These are phyloP conservation scores for Auriscalpium vulgare DNA, from an alignment of 768 basidiomycete genomes.

Conservation along the genomic window DNA sequence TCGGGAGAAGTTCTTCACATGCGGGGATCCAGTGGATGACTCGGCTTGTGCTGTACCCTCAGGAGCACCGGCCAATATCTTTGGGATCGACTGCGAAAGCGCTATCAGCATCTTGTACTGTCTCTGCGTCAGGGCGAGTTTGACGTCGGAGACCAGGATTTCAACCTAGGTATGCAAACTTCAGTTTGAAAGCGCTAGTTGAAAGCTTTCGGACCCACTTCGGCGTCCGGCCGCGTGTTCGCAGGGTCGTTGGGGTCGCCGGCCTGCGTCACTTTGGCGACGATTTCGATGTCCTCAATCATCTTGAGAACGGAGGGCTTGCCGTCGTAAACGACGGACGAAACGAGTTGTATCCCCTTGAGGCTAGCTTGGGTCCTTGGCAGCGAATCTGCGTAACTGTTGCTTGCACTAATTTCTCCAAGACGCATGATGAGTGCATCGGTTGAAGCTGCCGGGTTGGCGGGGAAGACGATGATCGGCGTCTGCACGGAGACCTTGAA, in stretches of 20 bases:
- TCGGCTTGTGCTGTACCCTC: slow-evolving; percentile 30
- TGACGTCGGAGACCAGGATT: slow-evolving; percentile 76
- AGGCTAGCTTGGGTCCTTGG: slow-evolving; percentile 71
- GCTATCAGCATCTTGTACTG: slow-evolving; percentile 72
- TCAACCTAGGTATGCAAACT: slow-evolving; percentile 38
- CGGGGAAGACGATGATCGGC: slow-evolving; percentile 86
- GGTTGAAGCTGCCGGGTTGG: slow-evolving; percentile 46
- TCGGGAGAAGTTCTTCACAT: slow-evolving; percentile 8
- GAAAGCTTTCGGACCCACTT: slow-evolving; percentile 38
- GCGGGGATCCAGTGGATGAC: slow-evolving; percentile 14
- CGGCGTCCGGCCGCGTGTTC: slow-evolving; percentile 61
- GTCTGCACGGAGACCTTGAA: slow-evolving; percentile 87
- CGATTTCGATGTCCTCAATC: slow-evolving; percentile 82
- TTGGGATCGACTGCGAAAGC: slow-evolving; percentile 61
- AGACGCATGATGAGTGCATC: slow-evolving; percentile 77
- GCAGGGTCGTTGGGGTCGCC: slow-evolving; percentile 43
- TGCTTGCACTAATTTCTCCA: slow-evolving; percentile 82
- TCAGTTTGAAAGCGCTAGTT: background rate
- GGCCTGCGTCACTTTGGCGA: slow-evolving; percentile 58
- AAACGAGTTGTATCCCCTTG: slow-evolving; percentile 75
- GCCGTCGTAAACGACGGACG: slow-evolving; percentile 44
- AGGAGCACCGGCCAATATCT: slow-evolving; percentile 44
- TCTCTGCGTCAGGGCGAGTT: slow-evolving; percentile 71
- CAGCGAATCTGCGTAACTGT: slow-evolving; percentile 50
- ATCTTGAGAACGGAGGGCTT: slow-evolving; percentile 64